phyloP scores from a whole-genome alignment of 1,284 basidiomycete species.

The Tilletia indica region DNA sequence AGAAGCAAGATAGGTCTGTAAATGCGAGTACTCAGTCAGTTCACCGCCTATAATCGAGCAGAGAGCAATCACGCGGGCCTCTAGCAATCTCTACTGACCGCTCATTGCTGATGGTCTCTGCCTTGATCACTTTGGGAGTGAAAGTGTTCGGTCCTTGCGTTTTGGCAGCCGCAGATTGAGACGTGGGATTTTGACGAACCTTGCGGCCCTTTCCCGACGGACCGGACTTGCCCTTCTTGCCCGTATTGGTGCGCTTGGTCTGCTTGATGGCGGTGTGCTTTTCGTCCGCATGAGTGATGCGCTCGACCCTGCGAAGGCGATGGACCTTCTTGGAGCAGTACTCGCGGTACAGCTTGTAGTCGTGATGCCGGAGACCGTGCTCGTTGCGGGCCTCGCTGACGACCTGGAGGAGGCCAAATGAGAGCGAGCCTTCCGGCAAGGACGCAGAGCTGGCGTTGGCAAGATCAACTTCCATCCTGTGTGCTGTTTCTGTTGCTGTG shows the following conservation, averaged over 20 bases:
- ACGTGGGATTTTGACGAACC: neutral
- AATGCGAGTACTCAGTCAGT: neutral
- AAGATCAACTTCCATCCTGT: conserved; percentile 27
- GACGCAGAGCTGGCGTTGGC: conserved; percentile 20
- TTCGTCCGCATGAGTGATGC: conserved; percentile 68
- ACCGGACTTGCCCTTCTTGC: conserved; percentile 19
- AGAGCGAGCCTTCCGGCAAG: conserved; percentile 25
- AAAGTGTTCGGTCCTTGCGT: neutral
- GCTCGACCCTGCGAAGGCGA: conserved; percentile 76
- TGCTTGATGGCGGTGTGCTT: conserved; percentile 28
- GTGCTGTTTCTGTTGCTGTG: neutral
- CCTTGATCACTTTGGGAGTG: conserved; percentile 13
- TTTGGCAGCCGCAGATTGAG: conserved; percentile 4
- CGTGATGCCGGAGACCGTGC: conserved; percentile 85
- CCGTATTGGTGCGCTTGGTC: conserved; percentile 28
- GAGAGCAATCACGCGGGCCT: neutral
- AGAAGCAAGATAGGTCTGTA: conserved; percentile 68
- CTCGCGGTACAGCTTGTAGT: conserved; percentile 73
- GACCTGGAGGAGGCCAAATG: conserved; percentile 69
- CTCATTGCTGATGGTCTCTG: neutral
- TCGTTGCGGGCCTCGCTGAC: conserved; percentile 84
- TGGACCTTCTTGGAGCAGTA: conserved; percentile 88
- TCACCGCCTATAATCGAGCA: neutral
- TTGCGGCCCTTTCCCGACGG: conserved; percentile 20
- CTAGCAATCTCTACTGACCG: neutral